Evolutionary conservation across 2,329 filamentous ascomycete genomes (phyloP), one percentile per base, ranked within the genome.

Genomic region (Diaporthe velutina): DNA sequence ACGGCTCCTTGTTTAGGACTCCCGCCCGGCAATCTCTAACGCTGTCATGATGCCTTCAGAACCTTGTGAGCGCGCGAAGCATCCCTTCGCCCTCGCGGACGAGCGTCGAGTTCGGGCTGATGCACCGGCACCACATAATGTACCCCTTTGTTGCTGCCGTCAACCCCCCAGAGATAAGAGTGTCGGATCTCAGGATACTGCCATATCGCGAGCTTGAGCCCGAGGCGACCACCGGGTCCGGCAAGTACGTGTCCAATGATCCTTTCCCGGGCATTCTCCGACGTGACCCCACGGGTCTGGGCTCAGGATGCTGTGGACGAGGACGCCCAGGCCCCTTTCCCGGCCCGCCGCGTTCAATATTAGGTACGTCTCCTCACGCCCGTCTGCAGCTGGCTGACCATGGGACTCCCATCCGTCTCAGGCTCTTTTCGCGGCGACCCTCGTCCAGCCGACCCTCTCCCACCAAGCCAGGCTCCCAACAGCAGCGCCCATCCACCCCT

Each of bases 41-140:
- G 45, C 6, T 17, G 19, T 28, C 55, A 52, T 2, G 22, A 17
- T 60, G 7, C 4, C 0, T n/a, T 12, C 1, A 74, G 66, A 58
- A 42, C 9, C 13, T 68, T 4, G 60, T 76, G 15, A 72, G 52
- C 0, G 25, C 58, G 15, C 40, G 61, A 15, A 66, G 33, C 48
- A 74, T 76, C 7, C 60, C 45, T 6, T 48, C 28, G 12, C 73
- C 75, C 17, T 38, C 58, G 5, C 71, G 66, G 15, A 55, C 48
- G 2, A 75, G 75, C 13, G 68, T 77, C 7, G 76, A 77, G 35
- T 77, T 76, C 50, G 76, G 75, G 52, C 48, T 76, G 12, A 76
- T 75, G 64, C 64, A 75, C 6, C 58, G 74, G 13, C 73, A 77
- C 40, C 67, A 75, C 1, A 45, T 76, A 22, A 12, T 72, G n/a